Evolutionary conservation across 1,284 basidiomycete species (phyloP).

Genomic region (Mrakiaceae sp.): DNA sequence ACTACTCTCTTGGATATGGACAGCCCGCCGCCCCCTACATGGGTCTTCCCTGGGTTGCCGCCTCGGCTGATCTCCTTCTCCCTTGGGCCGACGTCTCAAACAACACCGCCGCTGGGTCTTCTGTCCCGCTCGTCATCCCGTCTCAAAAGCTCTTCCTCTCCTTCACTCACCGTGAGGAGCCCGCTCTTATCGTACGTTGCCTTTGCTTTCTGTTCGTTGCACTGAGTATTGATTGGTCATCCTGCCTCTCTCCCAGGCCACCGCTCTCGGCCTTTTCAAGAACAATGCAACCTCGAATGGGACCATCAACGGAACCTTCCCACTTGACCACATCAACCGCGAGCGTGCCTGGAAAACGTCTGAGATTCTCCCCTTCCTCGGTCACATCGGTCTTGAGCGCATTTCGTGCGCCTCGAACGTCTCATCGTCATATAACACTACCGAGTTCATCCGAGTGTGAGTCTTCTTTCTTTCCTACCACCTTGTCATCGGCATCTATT

Average conservation of each 20-base stretch:
- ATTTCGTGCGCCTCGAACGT: constrained; percentile 19
- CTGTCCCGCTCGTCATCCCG: no score
- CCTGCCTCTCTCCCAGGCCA: constrained; percentile 13
- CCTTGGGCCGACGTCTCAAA: constrained; percentile 23
- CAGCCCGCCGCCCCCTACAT: constrained; percentile 32
- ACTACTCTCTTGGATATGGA: constrained; percentile 31
- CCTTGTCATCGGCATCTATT: no score
- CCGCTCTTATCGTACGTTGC: constrained; percentile 20
- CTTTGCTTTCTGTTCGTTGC: no score
- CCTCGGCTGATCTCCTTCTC: constrained; percentile 31
- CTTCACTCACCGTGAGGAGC: constrained; percentile 30
- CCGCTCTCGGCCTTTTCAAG: constrained; percentile 28
- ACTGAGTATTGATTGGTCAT: no score
- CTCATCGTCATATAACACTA: neutral
- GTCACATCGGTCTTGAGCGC: constrained; percentile 28
- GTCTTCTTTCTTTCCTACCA: neutral
- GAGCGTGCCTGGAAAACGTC: constrained; percentile 25
- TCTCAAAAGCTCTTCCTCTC: constrained; percentile 24
- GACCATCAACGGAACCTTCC: constrained; percentile 18
- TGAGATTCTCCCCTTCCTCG: constrained; percentile 29
- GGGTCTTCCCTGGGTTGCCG: constrained; percentile 36
- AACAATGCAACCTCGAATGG: neutral
- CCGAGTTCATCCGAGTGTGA: constrained; percentile 1
- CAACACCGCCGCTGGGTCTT: no score
- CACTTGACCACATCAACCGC: constrained; percentile 18